Conservation (phyloP, 176 grass and related monocot species). For the maize (Zea mays) region Zm-B73-REFERENCE-NAM-5.0 NC_050103.1:169772001-169772500, state of each 20-base stretch:
- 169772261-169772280: slow-evolving; percentile 81
- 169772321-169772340: not conserved
- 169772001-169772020: slow-evolving; percentile 66
- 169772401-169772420: not conserved
- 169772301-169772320: slow-evolving; percentile 37
- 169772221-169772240: slow-evolving; percentile 74
- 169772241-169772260: slow-evolving; percentile 75
- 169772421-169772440: not conserved
- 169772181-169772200: slow-evolving; percentile 61
- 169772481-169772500: not conserved
- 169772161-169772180: not conserved
- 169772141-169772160: not conserved
- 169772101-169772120: not conserved
- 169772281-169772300: slow-evolving; percentile 71
- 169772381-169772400: not conserved
- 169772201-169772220: slow-evolving; percentile 86
- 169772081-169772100: not conserved
- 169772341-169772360: not conserved
- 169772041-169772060: slow-evolving; percentile 99
- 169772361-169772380: not conserved
- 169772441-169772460: not conserved
- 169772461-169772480: not conserved
- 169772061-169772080: slow-evolving; percentile 47
- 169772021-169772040: slow-evolving; percentile 89
- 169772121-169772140: not conserved